These are phyloP conservation scores for Aspergillaceae sp. DNA, from an alignment of 2,329 filamentous ascomycete genomes.

Conservation along the genomic window DNA sequence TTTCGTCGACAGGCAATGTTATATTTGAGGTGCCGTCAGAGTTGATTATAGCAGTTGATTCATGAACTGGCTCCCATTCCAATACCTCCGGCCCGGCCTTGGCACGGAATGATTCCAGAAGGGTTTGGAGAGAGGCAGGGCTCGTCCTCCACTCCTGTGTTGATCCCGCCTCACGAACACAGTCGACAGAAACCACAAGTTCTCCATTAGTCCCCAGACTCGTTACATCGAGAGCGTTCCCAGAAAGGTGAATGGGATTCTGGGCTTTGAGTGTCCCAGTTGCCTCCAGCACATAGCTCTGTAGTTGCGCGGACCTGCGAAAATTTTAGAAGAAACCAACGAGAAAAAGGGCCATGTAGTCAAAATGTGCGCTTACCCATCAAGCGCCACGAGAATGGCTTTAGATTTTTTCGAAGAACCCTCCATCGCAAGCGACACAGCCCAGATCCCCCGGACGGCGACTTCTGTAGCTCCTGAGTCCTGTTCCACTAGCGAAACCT, in stretches of 20 bases:
- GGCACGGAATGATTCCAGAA: conserved; percentile 25
- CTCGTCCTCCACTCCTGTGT: conserved; percentile 31
- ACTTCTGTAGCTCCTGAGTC: conserved; percentile 20
- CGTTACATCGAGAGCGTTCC: conserved; percentile 57
- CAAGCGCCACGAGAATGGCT: conserved; percentile 45
- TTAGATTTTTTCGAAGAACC: no score
- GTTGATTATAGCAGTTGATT: conserved; percentile 20
- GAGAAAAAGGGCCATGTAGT: no score
- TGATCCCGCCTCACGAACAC: conserved; percentile 44
- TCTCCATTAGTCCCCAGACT: conserved; percentile 19
- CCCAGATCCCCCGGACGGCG: conserved; percentile 47
- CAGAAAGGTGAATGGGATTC: conserved; percentile 48
- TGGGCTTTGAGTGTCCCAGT: conserved; percentile 44
- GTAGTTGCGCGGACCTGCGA: conserved; percentile 55
- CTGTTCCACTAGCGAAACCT: conserved; percentile 19
- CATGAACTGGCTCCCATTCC: conserved; percentile 17
- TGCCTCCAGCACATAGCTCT: conserved; percentile 52
- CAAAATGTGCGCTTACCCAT: conserved; percentile 44
- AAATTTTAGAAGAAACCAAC: background rate
- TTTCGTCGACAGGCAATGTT: conserved; percentile 16
- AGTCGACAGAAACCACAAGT: conserved; percentile 47
- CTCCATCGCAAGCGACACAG: conserved; percentile 14
- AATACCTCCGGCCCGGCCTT: conserved; percentile 13
- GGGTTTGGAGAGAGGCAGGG: conserved; percentile 10
- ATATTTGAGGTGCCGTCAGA: conserved; percentile 21